Percentiles rank a stretch among this genome's conserved stretches.
Conservation (phyloP, 2,329 filamentous ascomycete genomes). For the Colletotrichum abscissum region DNA sequence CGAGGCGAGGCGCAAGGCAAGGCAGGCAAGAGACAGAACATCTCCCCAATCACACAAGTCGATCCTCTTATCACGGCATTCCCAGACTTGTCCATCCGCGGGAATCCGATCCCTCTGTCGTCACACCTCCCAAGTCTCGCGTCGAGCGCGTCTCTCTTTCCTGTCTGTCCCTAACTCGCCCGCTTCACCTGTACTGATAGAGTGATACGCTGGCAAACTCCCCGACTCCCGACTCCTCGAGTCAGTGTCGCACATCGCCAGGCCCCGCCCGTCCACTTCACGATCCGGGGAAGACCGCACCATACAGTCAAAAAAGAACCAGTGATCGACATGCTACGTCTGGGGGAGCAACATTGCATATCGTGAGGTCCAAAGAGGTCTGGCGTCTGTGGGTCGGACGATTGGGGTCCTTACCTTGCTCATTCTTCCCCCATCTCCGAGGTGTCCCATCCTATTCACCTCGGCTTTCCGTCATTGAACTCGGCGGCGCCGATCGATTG, state of each 20-base stretch:
- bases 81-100: background rate
- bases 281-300: constrained; percentile 4
- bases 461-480: background rate
- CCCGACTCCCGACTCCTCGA: constrained; percentile 4
- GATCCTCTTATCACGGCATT: constrained; percentile 1
- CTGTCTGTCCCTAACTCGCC: background rate
- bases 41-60: background rate
- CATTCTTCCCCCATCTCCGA: background rate
- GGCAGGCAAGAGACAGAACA: too few species aligned
- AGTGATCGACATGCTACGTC: constrained; percentile 15
- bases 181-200: background rate
- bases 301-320: too few species aligned
- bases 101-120: background rate
- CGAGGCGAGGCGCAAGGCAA: background rate
- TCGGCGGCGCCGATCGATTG: background rate
- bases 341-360: background rate
- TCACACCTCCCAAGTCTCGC: background rate
- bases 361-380: background rate
- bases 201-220: background rate
- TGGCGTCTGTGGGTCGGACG: background rate
- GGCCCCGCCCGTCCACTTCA: constrained; percentile 3
- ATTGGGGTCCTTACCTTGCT: background rate
- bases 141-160: background rate
- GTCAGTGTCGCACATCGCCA: constrained; percentile 18
- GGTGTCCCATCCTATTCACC: background rate